Base-by-base conservation (phyloP, 495 filamentous ascomycete genomes). In the Xanthoparmelia taractica region DNA sequence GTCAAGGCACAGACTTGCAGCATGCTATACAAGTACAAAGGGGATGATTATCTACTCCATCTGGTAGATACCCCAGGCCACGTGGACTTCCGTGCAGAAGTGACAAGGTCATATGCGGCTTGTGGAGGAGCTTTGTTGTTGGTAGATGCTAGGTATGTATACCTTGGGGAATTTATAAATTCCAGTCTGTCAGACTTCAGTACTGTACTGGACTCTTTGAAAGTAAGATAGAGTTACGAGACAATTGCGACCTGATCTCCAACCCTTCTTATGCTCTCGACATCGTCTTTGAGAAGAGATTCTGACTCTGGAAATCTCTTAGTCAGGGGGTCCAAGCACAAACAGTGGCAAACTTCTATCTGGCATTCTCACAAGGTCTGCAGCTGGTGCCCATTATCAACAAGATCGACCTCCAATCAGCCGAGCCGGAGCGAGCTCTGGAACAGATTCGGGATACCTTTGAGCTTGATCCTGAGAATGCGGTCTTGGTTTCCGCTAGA, bases 1-100 rank as follows among this genome's bases (percentile, higher is more conserved):
- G 94, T 98, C 73, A 98, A 98, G 78, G 94, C 94, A 52, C 95
- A 98, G 77, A 97, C 94, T 60, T 97, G 95, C 77, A 92, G 85
- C 41, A 98, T 98, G 94, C 81, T 98, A 48, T 96, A 96, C 75
- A 90, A 90, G 41, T 78, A 92, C 72, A 78, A 89, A 27, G 91
- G 88, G 4, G 79, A 87, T 60, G 94, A 98, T 71, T 96, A 97
- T 74, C 79, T 98, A 33, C 77, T 98, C 17, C 94, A 98, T 75
- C 79, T 98, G 48, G 92, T 98, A 57, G 94, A 98, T 75, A 98
- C 94, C 0, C 94, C 94, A 15, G 94, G 94, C 12, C 94, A 98
- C 78, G 94, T 98, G 48, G 94, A 98, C 75, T 98, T 98, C 74
- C 84, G 94, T 41, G 92, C 94, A 41, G 94, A 98, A 70, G 94